Evolutionary conservation across 2,329 filamentous ascomycete species (phyloP).

Genomic region (Aspergillus alliaceus): DNA sequence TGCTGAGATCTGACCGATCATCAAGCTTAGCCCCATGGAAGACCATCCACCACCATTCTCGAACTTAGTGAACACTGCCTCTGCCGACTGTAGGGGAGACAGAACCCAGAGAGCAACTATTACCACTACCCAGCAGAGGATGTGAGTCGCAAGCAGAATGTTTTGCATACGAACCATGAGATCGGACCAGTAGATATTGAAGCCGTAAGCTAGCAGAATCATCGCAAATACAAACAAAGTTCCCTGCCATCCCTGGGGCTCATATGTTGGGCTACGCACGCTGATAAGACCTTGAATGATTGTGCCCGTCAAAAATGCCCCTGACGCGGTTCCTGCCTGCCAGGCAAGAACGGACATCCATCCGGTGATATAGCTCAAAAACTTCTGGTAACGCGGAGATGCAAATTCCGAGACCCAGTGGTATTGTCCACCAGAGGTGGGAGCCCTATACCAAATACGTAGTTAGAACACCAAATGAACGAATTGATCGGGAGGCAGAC

Average conservation of each 20-base stretch:
- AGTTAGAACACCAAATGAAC: not conserved
- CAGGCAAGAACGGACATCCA: conserved; percentile 54
- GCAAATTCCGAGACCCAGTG: conserved; percentile 60
- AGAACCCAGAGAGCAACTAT: conserved; percentile 34
- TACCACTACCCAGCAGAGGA: conserved; percentile 37
- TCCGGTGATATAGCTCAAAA: conserved; percentile 55
- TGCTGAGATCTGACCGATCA: conserved; percentile 40
- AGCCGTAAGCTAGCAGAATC: conserved; percentile 42
- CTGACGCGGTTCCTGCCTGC: conserved; percentile 52
- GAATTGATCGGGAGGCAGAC: no score
- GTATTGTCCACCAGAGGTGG: conserved; percentile 59
- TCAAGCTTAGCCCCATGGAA: conserved; percentile 32
- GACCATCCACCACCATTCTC: conserved; percentile 40
- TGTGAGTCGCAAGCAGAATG: conserved; percentile 38
- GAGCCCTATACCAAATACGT: conserved; percentile 39
- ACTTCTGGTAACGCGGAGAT: conserved; percentile 49
- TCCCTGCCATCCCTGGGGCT: conserved; percentile 47
- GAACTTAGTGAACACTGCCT: conserved; percentile 38
- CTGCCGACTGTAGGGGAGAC: conserved; percentile 27
- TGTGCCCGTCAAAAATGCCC: conserved; percentile 49
- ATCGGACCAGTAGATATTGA: conserved; percentile 39
- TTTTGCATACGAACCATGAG: conserved; percentile 41
- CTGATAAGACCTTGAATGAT: conserved; percentile 48
- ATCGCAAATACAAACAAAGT: conserved; percentile 51
- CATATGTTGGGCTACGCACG: conserved; percentile 44